Evolutionary conservation across 1,284 basidiomycete genomes (phyloP).

Genomic region (Peniophora sp.): DNA sequence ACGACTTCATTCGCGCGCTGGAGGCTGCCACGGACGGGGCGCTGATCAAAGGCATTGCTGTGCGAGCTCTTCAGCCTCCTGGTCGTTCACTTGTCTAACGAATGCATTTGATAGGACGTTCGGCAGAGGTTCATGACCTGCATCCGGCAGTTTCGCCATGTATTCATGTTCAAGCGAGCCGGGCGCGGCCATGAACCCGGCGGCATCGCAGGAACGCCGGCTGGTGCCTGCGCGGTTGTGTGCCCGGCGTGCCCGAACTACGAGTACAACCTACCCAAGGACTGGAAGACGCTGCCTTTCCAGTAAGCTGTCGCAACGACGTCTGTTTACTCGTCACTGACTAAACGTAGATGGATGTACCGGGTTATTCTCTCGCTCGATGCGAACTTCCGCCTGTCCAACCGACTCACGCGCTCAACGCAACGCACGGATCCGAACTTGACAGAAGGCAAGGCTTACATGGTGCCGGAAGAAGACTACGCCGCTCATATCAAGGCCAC

Average conservation of each 20-base stretch:
- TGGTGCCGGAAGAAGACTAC: slow-evolving; percentile 12
- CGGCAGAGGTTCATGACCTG: neutral
- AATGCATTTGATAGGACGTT: neutral
- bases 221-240: slow-evolving; percentile 13
- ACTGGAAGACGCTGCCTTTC: slow-evolving; percentile 11
- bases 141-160: slow-evolving; percentile 10
- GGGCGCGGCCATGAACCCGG: slow-evolving; percentile 15
- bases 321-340: neutral
- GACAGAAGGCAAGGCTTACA: slow-evolving; percentile 16
- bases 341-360: slow-evolving; percentile 14
- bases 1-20: neutral
- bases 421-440: slow-evolving; percentile 12
- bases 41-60: neutral
- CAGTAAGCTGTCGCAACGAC: neutral
- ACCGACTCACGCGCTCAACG: slow-evolving; percentile 8
- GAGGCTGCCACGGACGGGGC: neutral
- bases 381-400: slow-evolving; percentile 19
- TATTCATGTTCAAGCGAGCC: slow-evolving; percentile 16
- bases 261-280: slow-evolving; percentile 14
- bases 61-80: neutral
- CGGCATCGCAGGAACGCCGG: slow-evolving; percentile 4
- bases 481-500: neutral
- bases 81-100: neutral
- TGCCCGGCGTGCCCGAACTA: slow-evolving; percentile 22
- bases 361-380: slow-evolving; percentile 17